Conservation (phyloP, 169 alveolate species). For the Eimeria praecox region DNA sequence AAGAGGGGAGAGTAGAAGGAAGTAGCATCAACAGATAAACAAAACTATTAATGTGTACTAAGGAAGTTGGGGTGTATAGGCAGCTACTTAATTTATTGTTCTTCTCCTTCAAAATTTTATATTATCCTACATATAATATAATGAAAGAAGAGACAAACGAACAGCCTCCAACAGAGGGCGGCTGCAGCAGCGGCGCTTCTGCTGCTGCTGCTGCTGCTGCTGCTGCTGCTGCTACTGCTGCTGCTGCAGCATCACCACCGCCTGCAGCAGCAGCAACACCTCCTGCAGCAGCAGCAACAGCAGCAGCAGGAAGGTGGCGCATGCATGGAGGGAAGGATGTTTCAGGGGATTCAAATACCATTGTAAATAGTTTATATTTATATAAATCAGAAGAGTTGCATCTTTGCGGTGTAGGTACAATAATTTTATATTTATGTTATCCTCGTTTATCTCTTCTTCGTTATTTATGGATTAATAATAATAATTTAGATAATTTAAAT, state of each 20-base stretch:
- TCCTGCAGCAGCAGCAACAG: background rate
- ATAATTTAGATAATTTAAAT: background rate
- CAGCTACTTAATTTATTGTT: too few species aligned
- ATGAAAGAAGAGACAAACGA: background rate
- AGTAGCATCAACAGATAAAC: too few species aligned
- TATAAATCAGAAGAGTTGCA: background rate
- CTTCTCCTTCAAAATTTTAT: too few species aligned
- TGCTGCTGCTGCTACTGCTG: background rate
- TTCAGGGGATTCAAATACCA: too few species aligned
- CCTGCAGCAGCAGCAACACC: conserved; percentile 16
- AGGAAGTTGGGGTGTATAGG: too few species aligned
- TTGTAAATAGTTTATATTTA: too few species aligned
- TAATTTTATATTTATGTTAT: too few species aligned
- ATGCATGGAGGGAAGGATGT: too few species aligned
- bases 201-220: background rate
- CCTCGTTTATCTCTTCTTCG: background rate
- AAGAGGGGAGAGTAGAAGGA: too few species aligned
- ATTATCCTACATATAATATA: too few species aligned
- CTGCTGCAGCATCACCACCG: background rate
- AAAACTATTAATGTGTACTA: too few species aligned
- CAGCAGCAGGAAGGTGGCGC: background rate
- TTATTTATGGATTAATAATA: background rate
- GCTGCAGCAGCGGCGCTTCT: background rate
- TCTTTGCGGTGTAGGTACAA: too few species aligned
- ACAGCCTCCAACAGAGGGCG: background rate